Conservation (phyloP, 805 yeast genomes). For the Zygoascus bituminiphila region DNA sequence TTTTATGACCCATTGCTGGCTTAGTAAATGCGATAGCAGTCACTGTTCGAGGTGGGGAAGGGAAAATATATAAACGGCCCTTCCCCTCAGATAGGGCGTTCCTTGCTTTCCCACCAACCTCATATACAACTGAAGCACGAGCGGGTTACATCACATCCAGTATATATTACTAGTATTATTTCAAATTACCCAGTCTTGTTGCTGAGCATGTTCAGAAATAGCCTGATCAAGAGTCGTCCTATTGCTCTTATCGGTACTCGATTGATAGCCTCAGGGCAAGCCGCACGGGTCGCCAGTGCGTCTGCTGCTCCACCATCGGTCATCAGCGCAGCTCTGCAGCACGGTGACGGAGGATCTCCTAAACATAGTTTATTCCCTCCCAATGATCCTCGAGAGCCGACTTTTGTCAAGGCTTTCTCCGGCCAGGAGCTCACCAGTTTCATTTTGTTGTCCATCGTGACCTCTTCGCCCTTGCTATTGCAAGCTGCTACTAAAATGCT, state of each 20-base stretch:
- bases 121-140: too few species aligned
- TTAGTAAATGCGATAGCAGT: neutral
- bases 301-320: neutral
- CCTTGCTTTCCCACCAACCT: too few species aligned
- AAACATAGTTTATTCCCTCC: neutral
- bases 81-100: neutral
- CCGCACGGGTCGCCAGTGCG: neutral
- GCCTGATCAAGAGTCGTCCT: neutral
- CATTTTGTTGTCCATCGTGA: constrained; percentile 26
- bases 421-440: constrained; percentile 24
- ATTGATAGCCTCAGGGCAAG: neutral
- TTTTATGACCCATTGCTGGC: too few species aligned
- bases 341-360: neutral
- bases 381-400: neutral
- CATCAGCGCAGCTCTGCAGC: neutral
- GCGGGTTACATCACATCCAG: too few species aligned
- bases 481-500: constrained; percentile 26
- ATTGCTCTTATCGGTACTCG: neutral
- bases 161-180: too few species aligned
- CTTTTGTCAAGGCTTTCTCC: constrained; percentile 21
- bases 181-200: too few species aligned
- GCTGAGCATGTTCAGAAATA: neutral
- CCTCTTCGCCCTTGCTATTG: constrained; percentile 27
- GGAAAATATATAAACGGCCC: neutral
- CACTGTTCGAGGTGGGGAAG: neutral